Evolutionary conservation across 2,329 filamentous ascomycete species (phyloP).

Genomic region (Arthrinium puccinioides): DNA sequence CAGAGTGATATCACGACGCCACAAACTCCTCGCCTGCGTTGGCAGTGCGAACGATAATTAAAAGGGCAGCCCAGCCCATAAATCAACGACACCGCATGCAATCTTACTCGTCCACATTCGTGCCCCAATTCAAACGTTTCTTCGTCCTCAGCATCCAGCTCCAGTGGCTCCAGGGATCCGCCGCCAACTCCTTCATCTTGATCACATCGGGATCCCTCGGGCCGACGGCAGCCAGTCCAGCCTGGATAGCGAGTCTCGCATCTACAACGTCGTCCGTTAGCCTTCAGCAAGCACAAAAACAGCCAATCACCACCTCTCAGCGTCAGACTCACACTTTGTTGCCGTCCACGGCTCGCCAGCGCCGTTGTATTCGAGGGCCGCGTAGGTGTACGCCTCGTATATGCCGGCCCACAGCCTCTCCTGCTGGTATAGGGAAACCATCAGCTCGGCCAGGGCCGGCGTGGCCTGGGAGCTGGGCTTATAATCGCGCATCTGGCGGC

Average conservation of each 20-base stretch:
- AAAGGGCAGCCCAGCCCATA: too few relatives aligned
- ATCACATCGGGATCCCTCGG: conserved; percentile 20
- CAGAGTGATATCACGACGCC: too few relatives aligned
- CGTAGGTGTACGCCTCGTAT: conserved; percentile 27
- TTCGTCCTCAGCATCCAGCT: conserved; percentile 29
- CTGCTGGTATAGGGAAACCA: conserved; percentile 31
- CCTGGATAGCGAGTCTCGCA: conserved; percentile 29
- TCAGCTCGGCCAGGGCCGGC: conserved; percentile 29
- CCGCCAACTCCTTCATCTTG: conserved; percentile 25
- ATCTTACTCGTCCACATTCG: conserved; percentile 1
- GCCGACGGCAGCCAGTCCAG: conserved; percentile 23
- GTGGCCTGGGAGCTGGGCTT: conserved; percentile 19
- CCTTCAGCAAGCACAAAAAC: too few relatives aligned
- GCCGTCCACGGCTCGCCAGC: conserved; percentile 30
- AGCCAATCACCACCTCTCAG: too few relatives aligned
- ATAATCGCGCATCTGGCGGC: conserved; percentile 23
- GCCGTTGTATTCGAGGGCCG: conserved; percentile 31
- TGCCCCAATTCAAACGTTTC: conserved; percentile 22
- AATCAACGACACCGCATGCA: too few relatives aligned
- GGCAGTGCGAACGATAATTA: too few relatives aligned
- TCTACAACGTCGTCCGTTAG: background rate
- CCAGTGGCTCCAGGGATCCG: conserved; percentile 30
- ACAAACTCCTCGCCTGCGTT: too few relatives aligned
- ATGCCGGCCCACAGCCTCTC: conserved; percentile 27
- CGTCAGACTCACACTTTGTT: too few relatives aligned